A percentile compares a stretch with the other conserved stretches of the same genome.
Evolutionary conservation across 164 flowering plant genomes (phyloP).

Genomic region (Piper longum): DNA sequence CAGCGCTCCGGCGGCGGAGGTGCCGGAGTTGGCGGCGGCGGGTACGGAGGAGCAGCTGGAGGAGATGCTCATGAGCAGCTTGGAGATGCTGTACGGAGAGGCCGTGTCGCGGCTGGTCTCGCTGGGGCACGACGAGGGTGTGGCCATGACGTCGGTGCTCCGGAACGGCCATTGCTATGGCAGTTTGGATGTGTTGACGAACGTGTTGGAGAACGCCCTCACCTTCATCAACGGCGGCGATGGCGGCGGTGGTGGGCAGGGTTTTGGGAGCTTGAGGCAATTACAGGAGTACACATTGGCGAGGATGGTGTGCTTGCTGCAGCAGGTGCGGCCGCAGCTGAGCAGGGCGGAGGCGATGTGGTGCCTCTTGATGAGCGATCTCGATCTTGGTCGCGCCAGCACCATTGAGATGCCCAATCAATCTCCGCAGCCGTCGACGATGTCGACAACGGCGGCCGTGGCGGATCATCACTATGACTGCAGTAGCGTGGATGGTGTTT

Average conservation of each 20-base stretch:
- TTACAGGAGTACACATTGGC: constrained; percentile 71
- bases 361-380: constrained; percentile 95
- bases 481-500: constrained; percentile 22
- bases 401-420: constrained; percentile 49
- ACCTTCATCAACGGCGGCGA: constrained; percentile 39
- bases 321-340: constrained; percentile 64
- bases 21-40: constrained; percentile 4
- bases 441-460: constrained; percentile 21
- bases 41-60: constrained; percentile 81
- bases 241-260: constrained; percentile 26
- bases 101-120: constrained; percentile 48
- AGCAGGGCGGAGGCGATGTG: constrained; percentile 93
- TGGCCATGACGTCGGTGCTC: constrained; percentile 49
- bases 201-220: constrained; percentile 59
- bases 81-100: constrained; percentile 59
- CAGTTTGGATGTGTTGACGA: constrained; percentile 67
- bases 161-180: constrained; percentile 86
- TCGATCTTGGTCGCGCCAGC: constrained; percentile 79
- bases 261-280: constrained; percentile 63
- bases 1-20: constrained; percentile 16
- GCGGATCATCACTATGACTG: neutral
- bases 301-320: constrained; percentile 69
- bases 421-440: constrained; percentile 15
- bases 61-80: constrained; percentile 46
- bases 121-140: constrained; percentile 64